These are phyloP conservation scores for Chenopodium album DNA, from an alignment of 148 eudicot species.

Conservation along the genomic window DNA sequence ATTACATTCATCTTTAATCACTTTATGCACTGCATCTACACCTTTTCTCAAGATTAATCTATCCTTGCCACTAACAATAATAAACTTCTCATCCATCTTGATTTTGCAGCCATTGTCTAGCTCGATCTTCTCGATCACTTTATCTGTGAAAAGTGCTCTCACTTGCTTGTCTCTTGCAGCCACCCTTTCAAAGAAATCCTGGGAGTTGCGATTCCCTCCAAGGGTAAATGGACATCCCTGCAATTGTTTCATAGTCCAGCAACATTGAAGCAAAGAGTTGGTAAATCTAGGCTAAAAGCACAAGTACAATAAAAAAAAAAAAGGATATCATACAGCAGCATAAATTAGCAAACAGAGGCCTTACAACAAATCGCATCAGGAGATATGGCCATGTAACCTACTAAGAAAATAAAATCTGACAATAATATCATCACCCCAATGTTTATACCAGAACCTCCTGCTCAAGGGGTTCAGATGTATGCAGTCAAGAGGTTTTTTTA, in stretches of 20 bases:
- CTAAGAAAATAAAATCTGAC: not conserved
- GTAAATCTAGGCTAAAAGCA: not conserved
- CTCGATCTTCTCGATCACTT: slow-evolving; percentile 70
- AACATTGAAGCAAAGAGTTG: slow-evolving; percentile 12
- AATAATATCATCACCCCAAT: not conserved
- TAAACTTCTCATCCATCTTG: slow-evolving; percentile 87
- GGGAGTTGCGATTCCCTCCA: slow-evolving; percentile 95
- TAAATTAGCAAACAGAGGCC: not conserved
- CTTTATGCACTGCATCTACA: slow-evolving; percentile 88
- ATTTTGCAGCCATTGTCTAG: slow-evolving; percentile 93
- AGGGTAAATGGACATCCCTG: slow-evolving; percentile 99
- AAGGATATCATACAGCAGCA: not conserved
- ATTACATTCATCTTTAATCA: slow-evolving; percentile 68
- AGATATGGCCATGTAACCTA: not conserved
- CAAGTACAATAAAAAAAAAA: not conserved
- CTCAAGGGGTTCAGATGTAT: not conserved
- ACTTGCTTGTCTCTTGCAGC: slow-evolving; percentile 87
- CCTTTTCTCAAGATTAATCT: slow-evolving; percentile 82
- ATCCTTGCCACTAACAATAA: slow-evolving; percentile 96
- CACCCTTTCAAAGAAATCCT: slow-evolving; percentile 91
- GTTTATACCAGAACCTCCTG: not conserved
- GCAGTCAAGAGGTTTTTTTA: not conserved
- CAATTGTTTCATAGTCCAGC: slow-evolving; percentile 32
- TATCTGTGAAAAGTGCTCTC: slow-evolving; percentile 81
- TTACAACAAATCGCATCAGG: not conserved